Conservation (phyloP, 805 yeast species). For the Kockiozyma suomiensis region DNA sequence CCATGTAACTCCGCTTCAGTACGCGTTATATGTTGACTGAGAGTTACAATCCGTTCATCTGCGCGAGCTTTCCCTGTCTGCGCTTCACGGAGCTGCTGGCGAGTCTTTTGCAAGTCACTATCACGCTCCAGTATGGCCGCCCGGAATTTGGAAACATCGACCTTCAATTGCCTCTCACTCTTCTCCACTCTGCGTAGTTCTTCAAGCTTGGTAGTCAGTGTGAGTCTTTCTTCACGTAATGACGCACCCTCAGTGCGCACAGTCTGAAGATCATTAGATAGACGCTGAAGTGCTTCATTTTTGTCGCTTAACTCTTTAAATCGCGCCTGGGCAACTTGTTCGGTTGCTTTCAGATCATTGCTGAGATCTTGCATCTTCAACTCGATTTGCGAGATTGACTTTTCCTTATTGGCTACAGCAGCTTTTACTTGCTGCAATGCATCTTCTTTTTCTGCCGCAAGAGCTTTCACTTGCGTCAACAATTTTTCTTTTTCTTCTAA, state of each 20-base stretch:
- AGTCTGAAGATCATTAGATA: conserved; percentile 35
- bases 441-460: conserved; percentile 31
- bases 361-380: conserved; percentile 32
- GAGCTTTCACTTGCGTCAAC: neutral
- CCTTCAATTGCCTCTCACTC: conserved; percentile 20
- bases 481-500: conserved; percentile 44
- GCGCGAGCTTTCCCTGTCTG: conserved; percentile 18
- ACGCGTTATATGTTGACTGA: conserved; percentile 39
- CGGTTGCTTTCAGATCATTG: conserved; percentile 35
- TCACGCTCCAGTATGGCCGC: conserved; percentile 23
- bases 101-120: conserved; percentile 23
- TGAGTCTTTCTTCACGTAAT: conserved; percentile 28
- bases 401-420: conserved; percentile 30
- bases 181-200: conserved; percentile 29
- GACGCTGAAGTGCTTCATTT: conserved; percentile 30
- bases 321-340: conserved; percentile 47
- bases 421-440: conserved; percentile 25
- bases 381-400: conserved; percentile 34
- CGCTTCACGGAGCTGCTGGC: conserved; percentile 25
- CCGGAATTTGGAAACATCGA: conserved; percentile 22
- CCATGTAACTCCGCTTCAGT: conserved; percentile 23
- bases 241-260: conserved; percentile 27
- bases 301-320: conserved; percentile 44
- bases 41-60: conserved; percentile 33
- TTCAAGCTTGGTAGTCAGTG: conserved; percentile 24